phyloP scores from a whole-genome alignment of 1,284 basidiomycete genomes.

The Singerocomus rubriflavus region DNA sequence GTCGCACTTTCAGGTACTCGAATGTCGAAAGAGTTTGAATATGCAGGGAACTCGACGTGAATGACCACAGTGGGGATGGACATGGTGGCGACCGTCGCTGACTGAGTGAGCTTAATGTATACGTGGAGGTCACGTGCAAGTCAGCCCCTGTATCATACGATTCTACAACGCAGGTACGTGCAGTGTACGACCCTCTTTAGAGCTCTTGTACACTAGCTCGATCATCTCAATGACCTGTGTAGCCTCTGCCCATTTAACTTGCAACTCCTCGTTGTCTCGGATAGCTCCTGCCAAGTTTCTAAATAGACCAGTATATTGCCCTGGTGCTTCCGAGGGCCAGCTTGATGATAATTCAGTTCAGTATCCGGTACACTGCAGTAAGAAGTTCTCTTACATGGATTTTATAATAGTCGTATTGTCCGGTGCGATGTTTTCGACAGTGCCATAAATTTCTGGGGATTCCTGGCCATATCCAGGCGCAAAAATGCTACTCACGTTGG shows the following conservation, averaged over 20 bases:
- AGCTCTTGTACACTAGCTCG: conserved; percentile 65
- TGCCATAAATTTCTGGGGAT: conserved; percentile 58
- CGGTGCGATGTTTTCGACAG: conserved; percentile 50
- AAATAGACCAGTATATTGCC: conserved; percentile 61
- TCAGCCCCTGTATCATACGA: not conserved
- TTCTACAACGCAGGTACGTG: conserved; percentile 27
- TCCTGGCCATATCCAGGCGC: conserved; percentile 52
- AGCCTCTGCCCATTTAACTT: conserved; percentile 71
- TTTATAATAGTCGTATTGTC: conserved; percentile 46
- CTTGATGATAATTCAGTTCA: conserved; percentile 34
- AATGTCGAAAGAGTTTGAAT: conserved; percentile 62
- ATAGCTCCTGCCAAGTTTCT: conserved; percentile 64
- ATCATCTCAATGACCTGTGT: conserved; percentile 70
- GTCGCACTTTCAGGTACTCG: conserved; percentile 47
- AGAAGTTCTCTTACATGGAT: conserved; percentile 40
- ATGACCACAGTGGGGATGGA: conserved; percentile 48
- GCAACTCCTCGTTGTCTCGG: conserved; percentile 47
- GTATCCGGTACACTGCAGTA: not conserved
- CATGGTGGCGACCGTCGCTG: conserved; percentile 24
- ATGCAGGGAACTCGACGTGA: conserved; percentile 71
- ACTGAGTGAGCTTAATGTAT: conserved; percentile 7
- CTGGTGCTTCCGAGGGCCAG: conserved; percentile 62
- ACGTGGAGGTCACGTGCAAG: conserved; percentile 34
- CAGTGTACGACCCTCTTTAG: conserved; percentile 55
- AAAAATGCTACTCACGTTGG: conserved; percentile 46